Base-by-base conservation (phyloP, 208 protist genomes). In the Leishmania turanica region DNA sequence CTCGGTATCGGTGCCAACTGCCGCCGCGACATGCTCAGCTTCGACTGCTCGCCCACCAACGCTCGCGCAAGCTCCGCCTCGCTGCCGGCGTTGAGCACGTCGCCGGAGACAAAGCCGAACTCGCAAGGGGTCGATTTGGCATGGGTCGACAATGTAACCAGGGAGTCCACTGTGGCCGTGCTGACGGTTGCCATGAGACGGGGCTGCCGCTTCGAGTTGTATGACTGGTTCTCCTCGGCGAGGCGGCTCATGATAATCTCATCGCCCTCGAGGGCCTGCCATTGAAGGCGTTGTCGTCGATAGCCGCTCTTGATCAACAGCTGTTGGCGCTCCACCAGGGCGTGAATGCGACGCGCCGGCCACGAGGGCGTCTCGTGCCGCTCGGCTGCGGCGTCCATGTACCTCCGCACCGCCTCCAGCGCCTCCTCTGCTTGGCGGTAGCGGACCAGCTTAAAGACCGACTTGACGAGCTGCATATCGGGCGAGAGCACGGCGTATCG, bases 371-470 rank as follows among this genome's bases (percentile, higher is more conserved):
- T 3, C 15, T 83, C 76, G 5, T 60, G 65, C 7, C 73, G 73
- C 19, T 78, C 66, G 17, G 62, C 47, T 1, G 75, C 71, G 13
- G 60, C 65, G 21, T 37, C 51, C 34, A 84, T 66, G 81, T 89
- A 87, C 42, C 62, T 56, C 17, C 82, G 60, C n/a, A 88, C 62
- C 9, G 58, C 71, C 66, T 62, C 21, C 21, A 88, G 40, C 21
- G 88, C 88, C n/a, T 81, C 80, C 37, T 86, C 87, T 15, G 75
- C 79, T 45, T 87, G 84, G 13, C 82, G 81, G 27, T 64, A 83
- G n/a, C 87, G 87, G 62, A 93, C 87, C 56, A 89, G 73, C 68
- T 83, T 73, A 75, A 93, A 90, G 2, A 93, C 54, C 21, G 80
- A 73, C 73, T 87, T 87, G 5, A 88, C 76, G 2, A 90, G 70